Percentiles rank a stretch among this genome's conserved stretches.
phyloP scores from a whole-genome alignment of 306 rosid species.

The Inga leiocalycina region DNA sequence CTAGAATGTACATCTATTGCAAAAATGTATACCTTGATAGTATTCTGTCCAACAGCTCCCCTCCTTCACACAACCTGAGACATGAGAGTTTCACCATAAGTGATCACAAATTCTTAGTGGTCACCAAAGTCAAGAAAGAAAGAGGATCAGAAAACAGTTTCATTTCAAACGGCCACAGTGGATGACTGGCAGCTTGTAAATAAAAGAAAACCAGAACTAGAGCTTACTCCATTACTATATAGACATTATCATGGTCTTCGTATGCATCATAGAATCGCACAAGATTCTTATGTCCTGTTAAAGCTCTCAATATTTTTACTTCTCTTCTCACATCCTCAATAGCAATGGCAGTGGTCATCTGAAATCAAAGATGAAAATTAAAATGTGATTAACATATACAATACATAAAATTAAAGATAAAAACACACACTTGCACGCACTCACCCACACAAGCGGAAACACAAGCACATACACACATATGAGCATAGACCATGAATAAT shows the following conservation, averaged over 20 bases:
- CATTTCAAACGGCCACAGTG: not conserved
- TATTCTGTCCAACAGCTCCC: constrained; percentile 95
- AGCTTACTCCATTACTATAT: constrained; percentile 94
- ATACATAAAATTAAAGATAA: not conserved
- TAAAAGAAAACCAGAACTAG: constrained; percentile 12
- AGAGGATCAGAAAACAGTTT: constrained; percentile 24
- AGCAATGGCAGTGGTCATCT: constrained; percentile 97
- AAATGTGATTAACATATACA: not conserved
- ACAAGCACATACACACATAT: not conserved
- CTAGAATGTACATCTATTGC: constrained; percentile 9
- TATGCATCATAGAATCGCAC: constrained; percentile 76
- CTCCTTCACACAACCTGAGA: constrained; percentile 88
- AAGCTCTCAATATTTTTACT: constrained; percentile 89
- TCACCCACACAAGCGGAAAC: not conserved
- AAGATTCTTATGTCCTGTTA: constrained; percentile 81
- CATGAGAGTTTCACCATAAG: constrained; percentile 1
- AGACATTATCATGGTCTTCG: constrained; percentile 87
- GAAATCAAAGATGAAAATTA: constrained; percentile 36
- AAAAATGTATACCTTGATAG: constrained; percentile 66
- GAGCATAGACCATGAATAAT: not conserved
- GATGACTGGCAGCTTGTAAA: constrained; percentile 7
- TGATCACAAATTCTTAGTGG: not conserved
- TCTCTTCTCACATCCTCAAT: constrained; percentile 97
- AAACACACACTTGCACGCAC: not conserved
- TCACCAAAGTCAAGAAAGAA: not conserved